Evolutionary conservation across 2,329 filamentous ascomycete genomes (phyloP), one percentile per base, ranked within the genome.

Genomic region (Bipolaris cookei): DNA sequence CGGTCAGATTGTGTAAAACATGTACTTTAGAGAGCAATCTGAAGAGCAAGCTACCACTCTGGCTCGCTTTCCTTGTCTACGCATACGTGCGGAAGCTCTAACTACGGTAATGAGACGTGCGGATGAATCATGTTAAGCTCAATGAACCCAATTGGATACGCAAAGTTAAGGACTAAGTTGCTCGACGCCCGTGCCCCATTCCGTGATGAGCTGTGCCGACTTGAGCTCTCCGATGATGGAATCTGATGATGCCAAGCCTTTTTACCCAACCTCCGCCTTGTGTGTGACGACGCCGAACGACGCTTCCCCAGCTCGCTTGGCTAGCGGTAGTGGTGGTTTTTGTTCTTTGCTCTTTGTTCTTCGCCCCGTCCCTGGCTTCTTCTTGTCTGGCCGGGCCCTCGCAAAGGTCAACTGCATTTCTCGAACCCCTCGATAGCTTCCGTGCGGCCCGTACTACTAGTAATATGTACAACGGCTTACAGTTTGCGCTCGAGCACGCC

Each of bases 1-100:
- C 70, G 72, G 72, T 75, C 72, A 74, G 73, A 75, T 76, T 76
- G 73, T 75, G 73, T 76, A 76, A 76, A 76, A 76, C 73, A 76
- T 76, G 73, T 76, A 76, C 73, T 76, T 75, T 76, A 76, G 73
- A 76, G 69, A 71, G 66, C 72, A 75, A 76, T 75, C 72, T 75
- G 72, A 75, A 73, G 72, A 76, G 72, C 72, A 74, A 76, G 67
- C 68, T 75, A 73, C 72, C 72, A 73, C 69, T 71, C 71, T 67
- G 68, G 62, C 54, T 62, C 66, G 64, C 68, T 67, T 65, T 64
- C 62, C 57, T 62, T 66, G 56, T 63, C 63, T 64, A 67, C 62
- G 66, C 62, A 61, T 51, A 54, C 47, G 38, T 63, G 59, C 50
- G 61, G 65, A 69, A 56, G 63, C 62, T 64, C 55, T 51, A 59